Conservation (phyloP, 805 yeast species). For the Sugiyamaella marilandica region DNA sequence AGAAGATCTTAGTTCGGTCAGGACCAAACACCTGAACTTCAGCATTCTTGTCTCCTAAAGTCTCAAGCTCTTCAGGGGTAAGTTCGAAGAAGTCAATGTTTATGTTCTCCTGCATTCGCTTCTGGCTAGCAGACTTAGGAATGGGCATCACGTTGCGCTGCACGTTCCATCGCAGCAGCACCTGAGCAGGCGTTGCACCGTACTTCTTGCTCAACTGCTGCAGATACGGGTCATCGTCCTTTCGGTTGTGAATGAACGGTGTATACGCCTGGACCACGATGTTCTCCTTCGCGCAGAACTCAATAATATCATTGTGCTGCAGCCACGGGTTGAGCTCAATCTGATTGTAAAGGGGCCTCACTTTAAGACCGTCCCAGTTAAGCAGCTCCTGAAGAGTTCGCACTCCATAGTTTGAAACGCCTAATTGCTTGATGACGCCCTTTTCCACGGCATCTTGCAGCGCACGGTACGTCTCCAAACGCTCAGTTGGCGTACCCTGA, state of each 20-base stretch:
- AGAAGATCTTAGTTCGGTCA: slow-evolving; percentile 8
- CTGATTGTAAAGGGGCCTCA: slow-evolving; percentile 71
- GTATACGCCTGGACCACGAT: slow-evolving; percentile 71
- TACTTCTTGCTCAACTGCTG: slow-evolving; percentile 38
- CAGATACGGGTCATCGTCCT: slow-evolving; percentile 33
- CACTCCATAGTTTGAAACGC: slow-evolving; percentile 63
- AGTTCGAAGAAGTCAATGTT: slow-evolving; percentile 46
- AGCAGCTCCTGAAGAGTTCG: slow-evolving; percentile 53
- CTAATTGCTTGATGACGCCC: slow-evolving; percentile 50
- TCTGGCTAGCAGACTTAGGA: slow-evolving; percentile 60
- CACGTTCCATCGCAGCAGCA: slow-evolving; percentile 47
- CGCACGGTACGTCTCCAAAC: slow-evolving; percentile 52
- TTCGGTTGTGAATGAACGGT: slow-evolving; percentile 70
- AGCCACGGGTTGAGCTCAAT: slow-evolving; percentile 87
- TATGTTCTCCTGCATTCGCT: slow-evolving; percentile 55
- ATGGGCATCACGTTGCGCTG: slow-evolving; percentile 56
- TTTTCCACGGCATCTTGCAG: slow-evolving; percentile 50
- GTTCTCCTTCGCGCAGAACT: slow-evolving; percentile 52
- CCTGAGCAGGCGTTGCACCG: slow-evolving; percentile 41
- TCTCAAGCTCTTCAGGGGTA: slow-evolving; percentile 27
- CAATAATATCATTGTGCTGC: slow-evolving; percentile 58
- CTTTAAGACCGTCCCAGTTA: slow-evolving; percentile 42
- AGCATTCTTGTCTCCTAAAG: slow-evolving; percentile 2
- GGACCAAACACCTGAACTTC: slow-evolving; percentile 4
- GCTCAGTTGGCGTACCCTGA: slow-evolving; percentile 18